A percentile compares a stretch with the other conserved stretches of the same genome.
Conservation (phyloP, 148 eudicot species). For the Drosera capensis region DNA sequence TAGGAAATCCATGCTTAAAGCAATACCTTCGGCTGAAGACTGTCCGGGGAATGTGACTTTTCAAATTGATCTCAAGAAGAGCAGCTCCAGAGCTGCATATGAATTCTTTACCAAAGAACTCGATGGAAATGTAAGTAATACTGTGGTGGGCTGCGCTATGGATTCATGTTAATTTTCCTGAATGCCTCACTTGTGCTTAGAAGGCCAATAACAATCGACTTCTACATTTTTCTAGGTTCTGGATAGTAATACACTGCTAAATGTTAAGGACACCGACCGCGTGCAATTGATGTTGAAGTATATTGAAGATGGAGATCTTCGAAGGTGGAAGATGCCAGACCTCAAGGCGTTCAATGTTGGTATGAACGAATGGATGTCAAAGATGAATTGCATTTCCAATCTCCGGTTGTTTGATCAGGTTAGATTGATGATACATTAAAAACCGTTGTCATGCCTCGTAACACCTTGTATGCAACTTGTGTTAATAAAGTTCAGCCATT, state of each 20-base stretch:
- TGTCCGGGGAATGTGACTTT: conserved; percentile 26
- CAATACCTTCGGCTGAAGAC: conserved; percentile 18
- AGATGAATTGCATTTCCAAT: conserved; percentile 61
- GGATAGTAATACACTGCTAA: conserved; percentile 19
- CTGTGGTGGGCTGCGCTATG: not conserved
- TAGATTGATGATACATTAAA: too few species aligned
- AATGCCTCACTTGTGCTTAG: not conserved
- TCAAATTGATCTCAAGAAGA: conserved; percentile 49
- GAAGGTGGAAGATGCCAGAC: conserved; percentile 49
- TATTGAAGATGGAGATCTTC: conserved; percentile 71
- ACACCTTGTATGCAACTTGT: too few species aligned
- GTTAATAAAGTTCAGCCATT: too few species aligned
- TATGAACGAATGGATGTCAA: conserved; percentile 45
- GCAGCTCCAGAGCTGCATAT: conserved; percentile 64
- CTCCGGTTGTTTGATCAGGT: conserved; percentile 74
- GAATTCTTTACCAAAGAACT: conserved; percentile 45
- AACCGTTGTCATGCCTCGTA: too few species aligned
- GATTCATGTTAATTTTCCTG: too few species aligned
- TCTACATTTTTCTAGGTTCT: conserved; percentile 23
- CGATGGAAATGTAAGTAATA: conserved; percentile 18
- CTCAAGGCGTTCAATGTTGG: conserved; percentile 51
- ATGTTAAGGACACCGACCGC: conserved; percentile 26
- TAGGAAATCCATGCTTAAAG: conserved; percentile 32
- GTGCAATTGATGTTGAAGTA: conserved; percentile 48
- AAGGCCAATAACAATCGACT: not conserved